Evolutionary conservation across 768 basidiomycete species (phyloP), one percentile per base, ranked within the genome.

Genomic region (Candolleomyces eurysporus): DNA sequence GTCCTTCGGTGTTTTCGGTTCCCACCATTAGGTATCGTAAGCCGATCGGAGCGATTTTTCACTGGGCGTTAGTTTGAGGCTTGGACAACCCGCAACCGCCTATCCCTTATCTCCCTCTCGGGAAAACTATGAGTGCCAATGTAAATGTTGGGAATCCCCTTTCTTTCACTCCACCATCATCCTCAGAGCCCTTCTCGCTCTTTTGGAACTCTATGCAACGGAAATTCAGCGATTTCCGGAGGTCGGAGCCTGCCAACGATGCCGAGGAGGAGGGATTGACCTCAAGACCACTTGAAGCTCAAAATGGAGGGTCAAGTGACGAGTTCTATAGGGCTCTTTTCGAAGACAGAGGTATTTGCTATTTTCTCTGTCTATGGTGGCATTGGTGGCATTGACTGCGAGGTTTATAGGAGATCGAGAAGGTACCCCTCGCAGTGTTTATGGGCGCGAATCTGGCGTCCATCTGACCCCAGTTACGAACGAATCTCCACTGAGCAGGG

Each of bases 401-500:
- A 26, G 26, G 26, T 49, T 14, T 26, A n/a, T 49, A 49, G 48
- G 32, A 13, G 21, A 52, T 11, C 51, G 19, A 11, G 51, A 19
- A 5, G 30, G 19, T 13, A 32, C 16, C 21, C 48, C 48, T 16
- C 13, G 21, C 22, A 49, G 48, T 6, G 13, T 22, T 22, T 49
- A 49, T 49, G 48, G 48, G 10, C 16, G 48, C 16, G 21, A 48
- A 45, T 16, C 43, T 30, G 26, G 43, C 30, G 26, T 67, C 19
- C 68, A 72, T 40, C 58, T 50, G 58, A 58, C 51, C 17, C 57
- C 66, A 19, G 14, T 66, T 42, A 71, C 68, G 54, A 73, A 71
- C 58, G 79, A 79, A 14, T 75, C 77, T 26, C 75, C 78, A 17
- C 71, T 85, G 66, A 79, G 76, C 68, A 72, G 85, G 67, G 82